phyloP scores from a whole-genome alignment of 225 moss, liverwort and hornwort genomes.

The Pseudoscleropodium purum region DNA sequence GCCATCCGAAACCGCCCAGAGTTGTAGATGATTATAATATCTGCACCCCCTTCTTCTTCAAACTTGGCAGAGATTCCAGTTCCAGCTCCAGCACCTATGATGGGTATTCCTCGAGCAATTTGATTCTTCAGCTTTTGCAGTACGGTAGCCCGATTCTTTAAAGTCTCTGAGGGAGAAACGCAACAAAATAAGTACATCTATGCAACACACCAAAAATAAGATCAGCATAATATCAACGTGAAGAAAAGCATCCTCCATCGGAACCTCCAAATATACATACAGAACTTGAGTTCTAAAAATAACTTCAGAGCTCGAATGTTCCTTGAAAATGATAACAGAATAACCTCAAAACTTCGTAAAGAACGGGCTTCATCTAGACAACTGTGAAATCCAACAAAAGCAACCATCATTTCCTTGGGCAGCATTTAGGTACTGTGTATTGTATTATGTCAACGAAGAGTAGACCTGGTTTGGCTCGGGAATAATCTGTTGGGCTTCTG shows the following conservation, averaged over 20 bases:
- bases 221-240: not conserved
- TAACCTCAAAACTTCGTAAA: not conserved
- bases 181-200: not conserved
- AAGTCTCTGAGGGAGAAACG: constrained; percentile 41
- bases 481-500: constrained; percentile 47
- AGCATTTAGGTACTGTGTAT: not conserved
- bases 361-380: not conserved
- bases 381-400: not conserved
- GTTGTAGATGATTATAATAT: constrained; percentile 83
- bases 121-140: constrained; percentile 63
- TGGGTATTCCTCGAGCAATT: constrained; percentile 77
- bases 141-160: constrained; percentile 41
- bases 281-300: not conserved
- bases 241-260: not conserved
- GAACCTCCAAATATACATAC: not conserved
- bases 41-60: constrained; percentile 90
- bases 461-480: constrained; percentile 80
- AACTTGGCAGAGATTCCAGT: constrained; percentile 98
- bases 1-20: constrained; percentile 97
- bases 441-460: not conserved
- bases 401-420: not conserved
- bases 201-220: not conserved
- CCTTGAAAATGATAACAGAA: not conserved
- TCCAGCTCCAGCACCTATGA: constrained; percentile 96
- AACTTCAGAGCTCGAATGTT: not conserved